Evolutionary conservation across 2,329 filamentous ascomycete genomes (phyloP).

Genomic region (Colletotrichum liaoningense): DNA sequence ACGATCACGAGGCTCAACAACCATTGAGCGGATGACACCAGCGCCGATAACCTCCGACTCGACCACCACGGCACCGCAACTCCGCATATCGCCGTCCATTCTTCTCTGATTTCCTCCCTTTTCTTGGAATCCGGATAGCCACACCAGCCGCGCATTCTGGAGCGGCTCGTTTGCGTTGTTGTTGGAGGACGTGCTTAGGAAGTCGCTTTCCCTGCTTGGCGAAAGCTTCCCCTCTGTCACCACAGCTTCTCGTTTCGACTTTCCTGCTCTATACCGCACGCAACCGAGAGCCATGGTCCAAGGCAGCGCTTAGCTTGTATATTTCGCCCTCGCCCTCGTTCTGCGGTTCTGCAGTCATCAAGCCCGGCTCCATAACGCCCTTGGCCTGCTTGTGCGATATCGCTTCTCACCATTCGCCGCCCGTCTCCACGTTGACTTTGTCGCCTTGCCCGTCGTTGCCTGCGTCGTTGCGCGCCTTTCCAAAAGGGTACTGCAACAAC

Average conservation of each 20-base stretch:
- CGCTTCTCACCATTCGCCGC: background rate
- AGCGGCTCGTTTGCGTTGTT: background rate
- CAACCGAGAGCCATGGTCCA: conserved; percentile 32
- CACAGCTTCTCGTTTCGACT: background rate
- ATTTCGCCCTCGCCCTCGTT: conserved; percentile 18
- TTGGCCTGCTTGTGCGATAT: conserved; percentile 14
- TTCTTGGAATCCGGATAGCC: background rate
- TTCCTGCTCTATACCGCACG: background rate
- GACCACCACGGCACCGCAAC: conserved; percentile 1
- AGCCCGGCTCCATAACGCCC: background rate
- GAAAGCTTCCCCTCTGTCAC: background rate
- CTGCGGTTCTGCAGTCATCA: background rate
- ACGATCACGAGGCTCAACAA: conserved; percentile 31
- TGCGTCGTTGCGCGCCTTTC: conserved; percentile 11
- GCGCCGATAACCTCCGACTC: conserved; percentile 19
- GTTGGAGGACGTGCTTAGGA: conserved; percentile 2
- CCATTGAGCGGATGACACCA: conserved; percentile 33
- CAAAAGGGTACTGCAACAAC: background rate
- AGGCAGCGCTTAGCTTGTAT: conserved; percentile 28
- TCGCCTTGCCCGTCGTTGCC: conserved; percentile 16
- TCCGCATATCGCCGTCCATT: conserved; percentile 1
- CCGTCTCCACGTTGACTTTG: conserved; percentile 20
- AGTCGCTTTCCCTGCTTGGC: background rate
- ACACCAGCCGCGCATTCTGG: background rate
- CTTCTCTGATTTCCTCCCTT: background rate